phyloP scores from a whole-genome alignment of 768 basidiomycete genomes.

The Termitomyces titanicus region DNA sequence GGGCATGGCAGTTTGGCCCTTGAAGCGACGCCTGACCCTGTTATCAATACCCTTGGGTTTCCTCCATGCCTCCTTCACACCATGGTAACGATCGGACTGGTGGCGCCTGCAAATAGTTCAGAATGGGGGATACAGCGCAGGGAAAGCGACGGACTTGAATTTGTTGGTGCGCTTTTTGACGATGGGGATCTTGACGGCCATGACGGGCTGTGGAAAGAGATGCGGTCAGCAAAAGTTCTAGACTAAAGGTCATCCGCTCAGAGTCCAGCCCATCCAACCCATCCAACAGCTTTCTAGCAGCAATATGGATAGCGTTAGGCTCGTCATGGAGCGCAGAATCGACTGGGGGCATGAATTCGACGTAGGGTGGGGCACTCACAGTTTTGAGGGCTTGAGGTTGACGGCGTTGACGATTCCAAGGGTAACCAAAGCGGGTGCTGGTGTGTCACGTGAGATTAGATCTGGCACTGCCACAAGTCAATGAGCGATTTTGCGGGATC shows the following conservation, averaged over 20 bases:
- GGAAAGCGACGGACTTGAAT: conserved; percentile 74
- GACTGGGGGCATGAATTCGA: conserved; percentile 13
- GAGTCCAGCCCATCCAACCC: conserved; percentile 16
- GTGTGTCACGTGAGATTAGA: neutral
- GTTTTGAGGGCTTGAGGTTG: conserved; percentile 47
- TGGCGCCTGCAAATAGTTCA: conserved; percentile 65
- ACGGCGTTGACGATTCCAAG: conserved; percentile 34
- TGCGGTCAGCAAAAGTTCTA: conserved; percentile 24
- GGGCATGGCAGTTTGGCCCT: conserved; percentile 95
- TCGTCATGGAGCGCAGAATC: conserved; percentile 10
- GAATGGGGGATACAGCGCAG: conserved; percentile 1
- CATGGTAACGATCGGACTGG: conserved; percentile 96
- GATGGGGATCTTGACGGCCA: conserved; percentile 57
- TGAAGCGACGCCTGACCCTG: conserved; percentile 92
- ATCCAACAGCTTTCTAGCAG: neutral
- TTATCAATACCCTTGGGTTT: conserved; percentile 99
- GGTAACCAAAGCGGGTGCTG: conserved; percentile 6
- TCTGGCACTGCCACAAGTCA: conserved; percentile 5
- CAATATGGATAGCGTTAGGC: conserved; percentile 11
- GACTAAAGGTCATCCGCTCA: conserved; percentile 32
- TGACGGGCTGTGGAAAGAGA: conserved; percentile 30
- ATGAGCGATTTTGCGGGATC: neutral
- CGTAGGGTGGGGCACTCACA: conserved; percentile 43
- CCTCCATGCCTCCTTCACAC: conserved; percentile 98
- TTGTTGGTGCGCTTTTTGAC: conserved; percentile 96